These are phyloP conservation scores for Neckera pumila DNA, from an alignment of 225 moss, liverwort and hornwort genomes.

Conservation along the genomic window DNA sequence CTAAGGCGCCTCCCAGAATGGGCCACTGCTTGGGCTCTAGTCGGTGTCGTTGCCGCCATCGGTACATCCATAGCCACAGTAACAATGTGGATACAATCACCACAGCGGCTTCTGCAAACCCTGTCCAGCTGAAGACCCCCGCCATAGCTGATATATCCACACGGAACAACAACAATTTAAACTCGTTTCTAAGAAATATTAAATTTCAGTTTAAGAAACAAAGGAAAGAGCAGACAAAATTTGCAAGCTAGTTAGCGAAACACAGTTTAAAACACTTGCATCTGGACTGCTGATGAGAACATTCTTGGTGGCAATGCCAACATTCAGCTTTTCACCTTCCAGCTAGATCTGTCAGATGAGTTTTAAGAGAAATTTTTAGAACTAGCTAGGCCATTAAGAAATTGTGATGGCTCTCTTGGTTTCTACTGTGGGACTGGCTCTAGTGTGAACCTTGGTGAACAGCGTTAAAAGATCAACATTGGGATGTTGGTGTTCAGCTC, in stretches of 20 bases:
- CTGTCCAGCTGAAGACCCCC: background rate
- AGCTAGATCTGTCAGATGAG: background rate
- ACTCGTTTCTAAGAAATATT: background rate
- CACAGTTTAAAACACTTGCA: background rate
- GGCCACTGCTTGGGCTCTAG: constrained; percentile 30
- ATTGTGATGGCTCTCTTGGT: background rate
- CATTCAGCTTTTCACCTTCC: background rate
- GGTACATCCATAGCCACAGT: constrained; percentile 9
- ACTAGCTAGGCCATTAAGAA: background rate
- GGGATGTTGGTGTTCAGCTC: background rate
- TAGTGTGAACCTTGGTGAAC: background rate
- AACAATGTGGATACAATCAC: background rate
- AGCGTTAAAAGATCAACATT: background rate
- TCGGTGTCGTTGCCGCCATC: constrained; percentile 5
- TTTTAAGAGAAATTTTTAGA: background rate
- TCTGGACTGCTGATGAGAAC: background rate
- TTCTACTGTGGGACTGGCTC: background rate
- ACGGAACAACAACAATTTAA: background rate
- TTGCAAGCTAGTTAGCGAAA: background rate
- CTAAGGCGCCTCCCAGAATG: background rate
- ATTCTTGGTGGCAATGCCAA: background rate
- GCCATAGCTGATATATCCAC: background rate
- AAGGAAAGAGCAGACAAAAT: background rate
- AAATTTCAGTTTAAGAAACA: background rate
- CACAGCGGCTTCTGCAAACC: background rate